Conservation (phyloP, 768 basidiomycete species). For the Auriscalpium vulgare region DNA sequence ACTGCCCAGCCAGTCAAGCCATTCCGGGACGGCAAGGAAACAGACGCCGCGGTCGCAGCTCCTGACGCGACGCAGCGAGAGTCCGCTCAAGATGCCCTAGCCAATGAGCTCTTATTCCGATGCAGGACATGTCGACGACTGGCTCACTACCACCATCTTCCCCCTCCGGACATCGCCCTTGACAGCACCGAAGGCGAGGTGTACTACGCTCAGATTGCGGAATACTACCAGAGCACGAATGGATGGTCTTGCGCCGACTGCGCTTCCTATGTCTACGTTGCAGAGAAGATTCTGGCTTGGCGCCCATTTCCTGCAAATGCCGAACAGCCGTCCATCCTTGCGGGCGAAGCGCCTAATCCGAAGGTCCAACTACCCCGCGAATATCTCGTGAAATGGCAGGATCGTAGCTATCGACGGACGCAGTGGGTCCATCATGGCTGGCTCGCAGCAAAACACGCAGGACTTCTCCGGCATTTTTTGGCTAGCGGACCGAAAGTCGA, state of each 20-base stretch:
- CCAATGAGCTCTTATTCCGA: conserved; percentile 59
- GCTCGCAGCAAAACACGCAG: conserved; percentile 60
- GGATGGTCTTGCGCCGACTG: conserved; percentile 77
- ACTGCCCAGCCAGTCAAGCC: background rate
- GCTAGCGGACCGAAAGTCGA: conserved; percentile 58
- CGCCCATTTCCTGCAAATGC: conserved; percentile 68
- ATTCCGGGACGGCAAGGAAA: background rate
- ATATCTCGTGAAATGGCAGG: conserved; percentile 88
- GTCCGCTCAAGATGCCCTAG: conserved; percentile 10
- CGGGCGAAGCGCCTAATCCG: conserved; percentile 36
- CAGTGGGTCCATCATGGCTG: conserved; percentile 94
- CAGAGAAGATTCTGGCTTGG: conserved; percentile 92
- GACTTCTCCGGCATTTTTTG: conserved; percentile 74
- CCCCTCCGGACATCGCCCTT: conserved; percentile 32
- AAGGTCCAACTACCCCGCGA: conserved; percentile 72
- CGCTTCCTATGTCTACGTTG: conserved; percentile 52
- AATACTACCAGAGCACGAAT: conserved; percentile 47
- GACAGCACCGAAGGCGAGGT: conserved; percentile 23
- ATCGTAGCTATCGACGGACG: conserved; percentile 66
- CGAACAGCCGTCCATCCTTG: conserved; percentile 37
- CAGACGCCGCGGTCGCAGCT: background rate
- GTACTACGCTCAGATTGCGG: conserved; percentile 37
- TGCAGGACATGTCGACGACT: conserved; percentile 79
- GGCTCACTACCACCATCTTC: conserved; percentile 74
- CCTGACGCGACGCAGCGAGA: conserved; percentile 32